phyloP scores from a whole-genome alignment of 2,329 filamentous ascomycete genomes.

The Epichloe coenophiala region DNA sequence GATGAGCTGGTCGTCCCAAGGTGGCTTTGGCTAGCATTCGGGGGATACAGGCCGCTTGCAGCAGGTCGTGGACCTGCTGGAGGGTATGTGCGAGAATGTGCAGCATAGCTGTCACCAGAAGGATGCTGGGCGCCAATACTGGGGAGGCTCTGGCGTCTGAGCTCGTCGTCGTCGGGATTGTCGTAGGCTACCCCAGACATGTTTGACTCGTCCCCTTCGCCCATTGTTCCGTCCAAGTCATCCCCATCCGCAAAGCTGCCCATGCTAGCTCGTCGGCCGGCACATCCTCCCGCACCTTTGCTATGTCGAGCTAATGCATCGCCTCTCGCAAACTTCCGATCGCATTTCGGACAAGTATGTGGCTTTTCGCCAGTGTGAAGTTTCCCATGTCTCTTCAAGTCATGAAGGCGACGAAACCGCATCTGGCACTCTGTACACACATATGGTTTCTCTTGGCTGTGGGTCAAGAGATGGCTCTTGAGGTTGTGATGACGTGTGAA shows the following conservation, averaged over 20 bases:
- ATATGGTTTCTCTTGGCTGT: conserved; percentile 97
- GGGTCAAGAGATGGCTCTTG: conserved; percentile 91
- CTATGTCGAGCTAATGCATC: conserved; percentile 91
- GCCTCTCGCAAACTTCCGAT: conserved; percentile 85
- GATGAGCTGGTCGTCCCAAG: conserved; percentile 38
- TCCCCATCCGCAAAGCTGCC: conserved; percentile 70
- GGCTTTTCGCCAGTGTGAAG: conserved; percentile 93
- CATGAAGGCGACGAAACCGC: conserved; percentile 83
- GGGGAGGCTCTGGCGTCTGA: conserved; percentile 57
- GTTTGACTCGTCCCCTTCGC: conserved; percentile 38
- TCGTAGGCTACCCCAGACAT: conserved; percentile 47
- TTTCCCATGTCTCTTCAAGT: conserved; percentile 91
- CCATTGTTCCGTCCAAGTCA: conserved; percentile 43
- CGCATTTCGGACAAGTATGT: conserved; percentile 89
- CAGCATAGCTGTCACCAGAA: conserved; percentile 37
- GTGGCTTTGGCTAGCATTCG: conserved; percentile 42
- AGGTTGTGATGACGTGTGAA: conserved; percentile 96
- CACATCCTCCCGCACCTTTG: conserved; percentile 90
- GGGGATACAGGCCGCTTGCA: conserved; percentile 49
- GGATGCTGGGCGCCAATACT: conserved; percentile 63
- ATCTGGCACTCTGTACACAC: conserved; percentile 87
- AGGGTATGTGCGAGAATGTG: conserved; percentile 68
- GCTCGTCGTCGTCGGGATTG: conserved; percentile 44
- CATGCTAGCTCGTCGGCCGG: conserved; percentile 77
- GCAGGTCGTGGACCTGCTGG: conserved; percentile 44